phyloP scores from a whole-genome alignment of 495 filamentous ascomycete species.

The Amniculicola lignicola region DNA sequence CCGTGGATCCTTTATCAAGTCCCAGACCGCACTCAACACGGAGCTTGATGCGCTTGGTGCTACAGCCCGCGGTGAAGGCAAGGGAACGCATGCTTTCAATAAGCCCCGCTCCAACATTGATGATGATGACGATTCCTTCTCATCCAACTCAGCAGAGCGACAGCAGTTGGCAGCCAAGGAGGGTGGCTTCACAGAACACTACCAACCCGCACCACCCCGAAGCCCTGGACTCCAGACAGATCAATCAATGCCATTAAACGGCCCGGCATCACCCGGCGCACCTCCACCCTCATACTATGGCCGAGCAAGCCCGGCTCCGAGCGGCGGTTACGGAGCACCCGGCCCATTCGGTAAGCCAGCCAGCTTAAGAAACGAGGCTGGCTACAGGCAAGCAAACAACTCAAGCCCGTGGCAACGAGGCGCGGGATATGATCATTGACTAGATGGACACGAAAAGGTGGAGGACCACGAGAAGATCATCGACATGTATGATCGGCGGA shows the following conservation, averaged over 20 bases:
- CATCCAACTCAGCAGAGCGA: constrained; percentile 9
- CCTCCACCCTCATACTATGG: constrained; percentile 40
- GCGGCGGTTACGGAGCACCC: constrained; percentile 2
- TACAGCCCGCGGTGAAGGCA: constrained; percentile 82
- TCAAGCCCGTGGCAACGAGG: constrained; percentile 65
- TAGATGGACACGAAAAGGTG: constrained; percentile 33
- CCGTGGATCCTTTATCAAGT: constrained; percentile 97
- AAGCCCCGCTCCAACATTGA: constrained; percentile 69
- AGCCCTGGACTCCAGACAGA: too few relatives aligned
- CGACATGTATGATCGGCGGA: constrained; percentile 31
- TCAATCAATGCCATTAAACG: constrained; percentile 63
- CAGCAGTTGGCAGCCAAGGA: constrained; percentile 22
- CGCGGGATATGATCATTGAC: constrained; percentile 61
- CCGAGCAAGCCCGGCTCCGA: constrained; percentile 23
- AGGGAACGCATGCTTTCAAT: constrained; percentile 56
- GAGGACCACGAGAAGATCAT: constrained; percentile 24
- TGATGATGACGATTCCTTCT: constrained; percentile 44
- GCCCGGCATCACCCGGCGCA: constrained; percentile 54
- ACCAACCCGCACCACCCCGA: constrained; percentile 45
- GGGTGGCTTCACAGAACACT: constrained; percentile 22
- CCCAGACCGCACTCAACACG: constrained; percentile 80
- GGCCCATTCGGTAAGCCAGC: constrained; percentile 18
- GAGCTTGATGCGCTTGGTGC: constrained; percentile 92
- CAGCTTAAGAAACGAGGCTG: constrained; percentile 25
- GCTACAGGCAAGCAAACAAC: constrained; percentile 54